Base-by-base conservation (phyloP, 2,329 filamentous ascomycete genomes). In the Ramularia endophylla region DNA sequence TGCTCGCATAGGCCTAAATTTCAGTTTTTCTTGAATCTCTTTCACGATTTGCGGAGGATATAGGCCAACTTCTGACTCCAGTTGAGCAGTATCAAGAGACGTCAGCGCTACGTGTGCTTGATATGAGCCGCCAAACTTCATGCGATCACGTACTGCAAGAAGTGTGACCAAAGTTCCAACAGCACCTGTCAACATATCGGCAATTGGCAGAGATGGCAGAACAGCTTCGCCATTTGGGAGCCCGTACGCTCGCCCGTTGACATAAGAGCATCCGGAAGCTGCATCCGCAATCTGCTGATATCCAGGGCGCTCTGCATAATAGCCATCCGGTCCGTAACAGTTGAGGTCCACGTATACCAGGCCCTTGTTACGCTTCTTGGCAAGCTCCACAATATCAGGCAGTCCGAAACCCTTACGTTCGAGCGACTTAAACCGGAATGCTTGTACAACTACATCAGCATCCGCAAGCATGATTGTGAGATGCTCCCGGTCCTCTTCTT, bases 231-330 rank as follows among this genome's bases (percentile, higher is more conserved):
- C 49, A 38, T 52, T 47, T 32, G 49, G 30, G 41, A 50, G 29
- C 12, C 49, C 46, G 19, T 43, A 46, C 11, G 47, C 43, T 15
- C 43, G 27, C 12, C 46, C 49, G 12, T 43, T 47, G 29, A 47
- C 36, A 25, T 47, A 46, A 15, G 43, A 45, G 41, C 46, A 47
- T 9, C 46, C 44, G 4, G 41, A 47, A 8, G 41, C 46, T n/a
- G 68, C 66, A 48, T 76, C 71, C 16, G 64, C 66, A 39, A 76
- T 74, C 52, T 74, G 71, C 56, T 77, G 73, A 70, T 72, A 76
- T 1, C 72, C 72, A 13, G 62, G 68, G 6, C 72, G 58, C 20
- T 67, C 59, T 4, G 58, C 55, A 65, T 68, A 71, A 0, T 68
- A 68, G 72, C 73, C n/a, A 36, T 73, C 52, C 60, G 67, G 74